Conservation (phyloP, 2,329 filamentous ascomycete species). For the Cladosporium austrohemisphaericum region DNA sequence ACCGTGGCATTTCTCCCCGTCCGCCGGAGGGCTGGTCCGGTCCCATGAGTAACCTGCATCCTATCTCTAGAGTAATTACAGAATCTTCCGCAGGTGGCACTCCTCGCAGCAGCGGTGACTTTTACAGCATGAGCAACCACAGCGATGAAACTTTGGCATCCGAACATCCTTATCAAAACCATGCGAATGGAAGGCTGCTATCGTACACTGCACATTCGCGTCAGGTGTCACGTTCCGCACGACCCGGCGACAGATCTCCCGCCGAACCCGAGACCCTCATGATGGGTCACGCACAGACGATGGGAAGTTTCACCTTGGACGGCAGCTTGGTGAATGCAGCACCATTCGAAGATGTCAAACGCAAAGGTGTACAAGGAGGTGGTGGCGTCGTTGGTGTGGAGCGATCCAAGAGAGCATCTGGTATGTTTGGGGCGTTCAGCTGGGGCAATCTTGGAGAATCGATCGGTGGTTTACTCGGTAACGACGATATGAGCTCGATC, state of each 20-base stretch:
- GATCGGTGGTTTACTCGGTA: slow-evolving; percentile 79
- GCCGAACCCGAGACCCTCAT: slow-evolving; percentile 74
- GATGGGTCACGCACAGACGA: slow-evolving; percentile 96
- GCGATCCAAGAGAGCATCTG: slow-evolving; percentile 67
- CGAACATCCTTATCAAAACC: slow-evolving; percentile 60
- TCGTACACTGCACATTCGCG: slow-evolving; percentile 28
- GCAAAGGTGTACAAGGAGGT: slow-evolving; percentile 81
- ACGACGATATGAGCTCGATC: slow-evolving; percentile 84
- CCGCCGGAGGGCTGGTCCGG: slow-evolving; percentile 31
- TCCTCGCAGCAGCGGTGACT: slow-evolving; percentile 86
- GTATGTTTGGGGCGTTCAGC: slow-evolving; percentile 77
- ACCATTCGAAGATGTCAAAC: slow-evolving; percentile 92
- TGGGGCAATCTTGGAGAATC: slow-evolving; percentile 88
- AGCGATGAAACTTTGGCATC: slow-evolving; percentile 91
- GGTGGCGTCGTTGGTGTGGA: slow-evolving; percentile 83
- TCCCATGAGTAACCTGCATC: slow-evolving; percentile 51
- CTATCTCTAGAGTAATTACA: slow-evolving; percentile 68
- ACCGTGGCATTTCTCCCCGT: slow-evolving; percentile 30
- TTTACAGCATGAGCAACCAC: slow-evolving; percentile 92
- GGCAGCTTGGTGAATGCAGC: slow-evolving; percentile 84
- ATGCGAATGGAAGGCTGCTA: slow-evolving; percentile 29
- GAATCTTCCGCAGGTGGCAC: slow-evolving; percentile 73
- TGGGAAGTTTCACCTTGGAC: slow-evolving; percentile 87
- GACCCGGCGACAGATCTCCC: slow-evolving; percentile 40
- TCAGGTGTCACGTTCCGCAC: slow-evolving; percentile 39